A percentile compares a stretch with the other conserved stretches of the same genome.
Evolutionary conservation across 441 rosid genomes (phyloP).

Genomic region (Pelargonium australe): DNA sequence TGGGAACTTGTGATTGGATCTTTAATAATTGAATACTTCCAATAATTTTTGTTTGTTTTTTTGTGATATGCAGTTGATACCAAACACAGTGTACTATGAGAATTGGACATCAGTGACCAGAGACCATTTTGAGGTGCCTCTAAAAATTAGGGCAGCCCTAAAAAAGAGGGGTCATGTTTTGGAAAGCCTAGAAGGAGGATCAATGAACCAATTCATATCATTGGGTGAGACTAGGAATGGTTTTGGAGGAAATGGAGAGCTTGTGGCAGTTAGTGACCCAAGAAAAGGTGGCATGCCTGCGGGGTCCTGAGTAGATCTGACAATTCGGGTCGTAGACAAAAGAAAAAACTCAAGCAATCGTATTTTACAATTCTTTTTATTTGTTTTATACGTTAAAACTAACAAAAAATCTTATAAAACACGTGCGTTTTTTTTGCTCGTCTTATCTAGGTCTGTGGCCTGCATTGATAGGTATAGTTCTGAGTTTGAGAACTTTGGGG

Average conservation of each 20-base stretch:
- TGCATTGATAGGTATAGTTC: no score
- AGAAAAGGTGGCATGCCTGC: constrained; percentile 57
- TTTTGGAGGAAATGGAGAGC: constrained; percentile 10
- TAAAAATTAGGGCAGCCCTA: constrained; percentile 31
- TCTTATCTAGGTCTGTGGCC: no score
- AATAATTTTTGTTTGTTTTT: neutral
- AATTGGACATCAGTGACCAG: constrained; percentile 42
- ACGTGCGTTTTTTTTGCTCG: no score
- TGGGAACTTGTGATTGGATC: neutral
- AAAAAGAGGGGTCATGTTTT: constrained; percentile 44
- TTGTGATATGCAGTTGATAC: constrained; percentile 36
- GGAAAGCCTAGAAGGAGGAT: constrained; percentile 29
- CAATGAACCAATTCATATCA: constrained; percentile 42
- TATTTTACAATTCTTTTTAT: no score
- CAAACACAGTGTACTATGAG: constrained; percentile 38
- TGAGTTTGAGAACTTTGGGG: no score
- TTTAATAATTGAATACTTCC: neutral
- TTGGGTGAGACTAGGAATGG: constrained; percentile 15
- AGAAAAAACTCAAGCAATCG: no score
- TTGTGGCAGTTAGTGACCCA: constrained; percentile 51
- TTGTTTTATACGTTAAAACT: no score
- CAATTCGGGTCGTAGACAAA: no score
- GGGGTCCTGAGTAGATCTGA: constrained; percentile 28
- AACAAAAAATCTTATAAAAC: no score
- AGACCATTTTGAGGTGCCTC: constrained; percentile 43